Percentiles rank a stretch among this genome's conserved stretches.
Evolutionary conservation across 371 early-diverging fungal species (phyloP).

Genomic region (Apophysomyces ossiformis): DNA sequence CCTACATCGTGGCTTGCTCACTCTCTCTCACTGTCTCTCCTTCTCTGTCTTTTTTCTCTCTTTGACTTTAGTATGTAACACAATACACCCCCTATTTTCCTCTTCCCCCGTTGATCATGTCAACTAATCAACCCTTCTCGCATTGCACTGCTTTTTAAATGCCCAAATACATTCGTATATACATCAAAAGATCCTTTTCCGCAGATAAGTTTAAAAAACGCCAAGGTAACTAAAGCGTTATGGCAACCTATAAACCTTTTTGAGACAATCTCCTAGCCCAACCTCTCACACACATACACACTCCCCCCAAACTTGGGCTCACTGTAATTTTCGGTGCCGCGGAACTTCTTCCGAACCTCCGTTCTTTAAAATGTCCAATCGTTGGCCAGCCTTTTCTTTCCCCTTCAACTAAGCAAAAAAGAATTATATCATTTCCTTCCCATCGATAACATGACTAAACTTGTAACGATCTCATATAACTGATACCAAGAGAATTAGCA

Average conservation of each 20-base stretch:
- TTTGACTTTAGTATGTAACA: not conserved
- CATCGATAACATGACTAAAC: conserved; percentile 1
- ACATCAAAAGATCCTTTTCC: not conserved
- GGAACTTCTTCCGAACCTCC: conserved; percentile 22
- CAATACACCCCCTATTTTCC: not conserved
- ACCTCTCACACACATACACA: too few relatives aligned
- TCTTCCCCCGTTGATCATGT: conserved; percentile 5
- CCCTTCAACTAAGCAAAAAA: not conserved
- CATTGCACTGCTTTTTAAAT: conserved; percentile 5
- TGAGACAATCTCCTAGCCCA: too few relatives aligned
- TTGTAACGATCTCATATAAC: not conserved
- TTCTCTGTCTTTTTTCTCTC: not conserved
- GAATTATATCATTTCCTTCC: not conserved
- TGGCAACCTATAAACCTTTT: too few relatives aligned
- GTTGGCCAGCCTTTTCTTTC: not conserved
- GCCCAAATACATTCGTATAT: not conserved
- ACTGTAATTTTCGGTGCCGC: conserved; percentile 21
- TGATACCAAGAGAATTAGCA: not conserved
- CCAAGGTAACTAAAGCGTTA: not conserved
- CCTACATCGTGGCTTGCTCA: conserved; percentile 11
- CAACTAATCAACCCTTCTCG: not conserved
- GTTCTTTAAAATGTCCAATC: conserved; percentile 6
- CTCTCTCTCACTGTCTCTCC: not conserved
- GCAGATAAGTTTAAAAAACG: not conserved
- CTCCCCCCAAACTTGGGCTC: too few relatives aligned